Percentiles rank a stretch among this genome's conserved stretches.
Conservation (phyloP, 257 asterid species). For the Solanum chiquidenum region DNA sequence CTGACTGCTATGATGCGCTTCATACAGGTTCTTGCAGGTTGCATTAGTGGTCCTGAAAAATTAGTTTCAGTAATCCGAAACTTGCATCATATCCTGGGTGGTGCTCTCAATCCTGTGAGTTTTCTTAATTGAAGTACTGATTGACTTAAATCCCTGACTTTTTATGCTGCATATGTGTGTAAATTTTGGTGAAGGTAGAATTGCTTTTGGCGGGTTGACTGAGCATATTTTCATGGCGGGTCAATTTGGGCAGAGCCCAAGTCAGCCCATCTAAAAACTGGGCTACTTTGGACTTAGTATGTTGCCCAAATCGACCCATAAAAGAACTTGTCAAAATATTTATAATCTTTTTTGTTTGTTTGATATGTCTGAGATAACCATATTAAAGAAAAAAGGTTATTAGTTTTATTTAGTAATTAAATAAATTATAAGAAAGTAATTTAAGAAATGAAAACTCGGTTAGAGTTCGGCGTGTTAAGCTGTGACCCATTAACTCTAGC, state of each 20-base stretch:
- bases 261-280: not conserved
- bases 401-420: not conserved
- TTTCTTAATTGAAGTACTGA: not conserved
- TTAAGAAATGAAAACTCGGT: not conserved
- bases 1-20: not conserved
- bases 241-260: not conserved
- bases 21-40: constrained; percentile 77
- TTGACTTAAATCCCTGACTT: not conserved
- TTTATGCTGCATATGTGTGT: not conserved
- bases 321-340: not conserved
- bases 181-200: not conserved
- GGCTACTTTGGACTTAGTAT: not conserved
- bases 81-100: constrained; percentile 90
- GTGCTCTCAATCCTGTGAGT: constrained; percentile 89
- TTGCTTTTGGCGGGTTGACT: not conserved
- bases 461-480: not conserved
- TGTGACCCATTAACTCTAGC: not conserved
- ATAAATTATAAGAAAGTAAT: not conserved
- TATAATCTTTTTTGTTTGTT: not conserved
- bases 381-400: not conserved
- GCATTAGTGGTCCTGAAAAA: constrained; percentile 78
- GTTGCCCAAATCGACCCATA: not conserved
- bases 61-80: constrained; percentile 55
- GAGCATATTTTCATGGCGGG: not conserved
- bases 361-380: not conserved